phyloP scores from a whole-genome alignment of 2,329 filamentous ascomycete genomes.

The Aspergillus jensenii region DNA sequence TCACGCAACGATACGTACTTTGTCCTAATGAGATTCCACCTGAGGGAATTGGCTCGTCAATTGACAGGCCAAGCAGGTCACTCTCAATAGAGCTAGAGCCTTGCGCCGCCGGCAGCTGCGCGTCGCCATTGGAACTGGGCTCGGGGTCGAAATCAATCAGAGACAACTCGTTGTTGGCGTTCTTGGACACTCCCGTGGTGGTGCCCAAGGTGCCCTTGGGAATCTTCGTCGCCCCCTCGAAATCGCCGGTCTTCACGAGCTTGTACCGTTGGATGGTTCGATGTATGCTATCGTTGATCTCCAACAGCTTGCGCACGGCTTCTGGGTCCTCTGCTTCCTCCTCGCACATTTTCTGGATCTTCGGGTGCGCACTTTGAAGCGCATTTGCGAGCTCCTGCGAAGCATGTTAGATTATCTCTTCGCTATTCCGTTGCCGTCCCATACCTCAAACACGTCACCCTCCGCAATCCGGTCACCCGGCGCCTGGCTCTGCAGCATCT shows the following conservation, averaged over 20 bases:
- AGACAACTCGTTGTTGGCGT: slow-evolving; percentile 76
- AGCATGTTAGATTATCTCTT: neutral
- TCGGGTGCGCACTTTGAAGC: slow-evolving; percentile 89
- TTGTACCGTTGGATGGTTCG: slow-evolving; percentile 94
- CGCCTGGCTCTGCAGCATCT: slow-evolving; percentile 82
- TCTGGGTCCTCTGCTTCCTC: slow-evolving; percentile 97
- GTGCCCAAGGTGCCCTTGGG: slow-evolving; percentile 75
- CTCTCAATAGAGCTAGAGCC: slow-evolving; percentile 74
- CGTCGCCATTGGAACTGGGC: slow-evolving; percentile 47
- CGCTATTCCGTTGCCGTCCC: neutral
- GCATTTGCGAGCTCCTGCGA: slow-evolving; percentile 78
- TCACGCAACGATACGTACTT: slow-evolving; percentile 41
- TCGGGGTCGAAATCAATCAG: slow-evolving; percentile 83
- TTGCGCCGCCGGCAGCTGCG: slow-evolving; percentile 46
- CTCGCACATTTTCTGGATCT: slow-evolving; percentile 99
- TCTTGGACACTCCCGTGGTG: slow-evolving; percentile 64
- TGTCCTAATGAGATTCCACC: slow-evolving; percentile 86
- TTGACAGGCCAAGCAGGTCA: slow-evolving; percentile 83
- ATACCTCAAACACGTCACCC: slow-evolving; percentile 66
- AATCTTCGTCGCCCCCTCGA: slow-evolving; percentile 79
- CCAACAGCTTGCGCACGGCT: slow-evolving; percentile 89
- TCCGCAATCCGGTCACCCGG: slow-evolving; percentile 75
- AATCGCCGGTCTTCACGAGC: slow-evolving; percentile 90
- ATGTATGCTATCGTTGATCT: slow-evolving; percentile 99
- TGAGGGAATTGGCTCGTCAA: slow-evolving; percentile 70